phyloP scores from a whole-genome alignment of 805 yeast genomes.

The Zygoascus biomembranicola region DNA sequence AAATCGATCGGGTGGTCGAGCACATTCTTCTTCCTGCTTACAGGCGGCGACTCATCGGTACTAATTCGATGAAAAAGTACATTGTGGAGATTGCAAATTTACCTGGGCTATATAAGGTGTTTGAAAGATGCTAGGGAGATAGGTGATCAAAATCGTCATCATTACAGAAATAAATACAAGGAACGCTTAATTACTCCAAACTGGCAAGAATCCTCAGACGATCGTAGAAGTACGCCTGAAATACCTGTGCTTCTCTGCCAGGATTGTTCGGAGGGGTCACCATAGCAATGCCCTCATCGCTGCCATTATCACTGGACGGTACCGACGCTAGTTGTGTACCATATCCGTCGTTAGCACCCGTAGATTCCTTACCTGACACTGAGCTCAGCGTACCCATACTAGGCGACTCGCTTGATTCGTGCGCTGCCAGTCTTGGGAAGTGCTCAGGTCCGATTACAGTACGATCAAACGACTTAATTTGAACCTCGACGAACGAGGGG shows the following conservation, averaged over 20 bases:
- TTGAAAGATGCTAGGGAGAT: constrained; percentile 63
- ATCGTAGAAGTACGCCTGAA: constrained; percentile 1
- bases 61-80: constrained; percentile 41
- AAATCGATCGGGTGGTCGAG: constrained; percentile 40
- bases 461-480: constrained; percentile 22
- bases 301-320: neutral
- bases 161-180: constrained; percentile 2
- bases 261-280: neutral
- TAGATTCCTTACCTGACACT: neutral
- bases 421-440: constrained; percentile 7
- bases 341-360: neutral
- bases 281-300: neutral
- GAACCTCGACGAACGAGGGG: constrained; percentile 21
- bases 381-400: neutral
- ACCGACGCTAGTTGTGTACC: neutral
- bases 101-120: constrained; percentile 85
- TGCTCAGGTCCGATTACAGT: constrained; percentile 12
- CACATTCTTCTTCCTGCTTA: constrained; percentile 56
- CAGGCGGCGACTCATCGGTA: constrained; percentile 56
- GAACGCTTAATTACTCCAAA: neutral
- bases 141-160: constrained; percentile 4
- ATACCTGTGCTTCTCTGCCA: neutral
- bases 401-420: neutral
- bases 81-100: constrained; percentile 82
- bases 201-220: neutral